Conservation (phyloP, 2,329 filamentous ascomycete genomes). For the Calonectria montana region DNA sequence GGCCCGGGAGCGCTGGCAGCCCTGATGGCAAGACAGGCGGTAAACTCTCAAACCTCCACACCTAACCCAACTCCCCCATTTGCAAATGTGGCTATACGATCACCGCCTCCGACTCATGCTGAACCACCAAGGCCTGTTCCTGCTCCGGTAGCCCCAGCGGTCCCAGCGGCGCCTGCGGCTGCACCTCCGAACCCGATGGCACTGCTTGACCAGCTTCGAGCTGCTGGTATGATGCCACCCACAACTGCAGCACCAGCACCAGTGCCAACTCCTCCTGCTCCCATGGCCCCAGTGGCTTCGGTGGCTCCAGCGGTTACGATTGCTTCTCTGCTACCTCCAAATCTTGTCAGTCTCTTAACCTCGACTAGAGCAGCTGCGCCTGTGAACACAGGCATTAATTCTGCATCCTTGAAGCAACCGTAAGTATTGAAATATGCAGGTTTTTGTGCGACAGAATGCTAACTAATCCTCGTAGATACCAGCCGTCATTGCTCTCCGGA, state of each 20-base stretch:
- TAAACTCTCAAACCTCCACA: slow-evolving; percentile 60
- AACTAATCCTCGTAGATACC: slow-evolving; percentile 63
- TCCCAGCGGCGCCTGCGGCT: slow-evolving; percentile 50
- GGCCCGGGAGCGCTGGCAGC: slow-evolving; percentile 70
- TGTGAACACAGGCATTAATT: slow-evolving; percentile 70
- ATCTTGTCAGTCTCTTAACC: slow-evolving; percentile 51
- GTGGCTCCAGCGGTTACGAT: slow-evolving; percentile 44
- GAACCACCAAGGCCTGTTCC: slow-evolving; percentile 48
- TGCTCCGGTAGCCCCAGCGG: slow-evolving; percentile 44
- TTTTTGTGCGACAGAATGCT: slow-evolving; percentile 11
- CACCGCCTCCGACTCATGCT: slow-evolving; percentile 59
- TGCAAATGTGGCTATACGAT: slow-evolving; percentile 56
- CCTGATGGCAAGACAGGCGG: slow-evolving; percentile 66
- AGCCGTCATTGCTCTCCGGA: slow-evolving; percentile 76
- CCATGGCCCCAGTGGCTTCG: slow-evolving; percentile 47
- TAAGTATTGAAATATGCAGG: slow-evolving; percentile 55
- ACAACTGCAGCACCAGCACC: slow-evolving; percentile 41
- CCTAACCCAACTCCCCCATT: slow-evolving; percentile 55
- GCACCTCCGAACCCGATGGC: slow-evolving; percentile 62
- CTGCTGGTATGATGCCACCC: slow-evolving; percentile 70
- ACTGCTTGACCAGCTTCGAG: slow-evolving; percentile 74
- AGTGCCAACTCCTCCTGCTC: slow-evolving; percentile 46
- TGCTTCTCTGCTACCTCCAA: slow-evolving; percentile 47
- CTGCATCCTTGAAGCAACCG: slow-evolving; percentile 77
- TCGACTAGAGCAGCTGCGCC: slow-evolving; percentile 47